Evolutionary conservation across 2,329 filamentous ascomycete genomes (phyloP).

Genomic region (Penicillium sp.): DNA sequence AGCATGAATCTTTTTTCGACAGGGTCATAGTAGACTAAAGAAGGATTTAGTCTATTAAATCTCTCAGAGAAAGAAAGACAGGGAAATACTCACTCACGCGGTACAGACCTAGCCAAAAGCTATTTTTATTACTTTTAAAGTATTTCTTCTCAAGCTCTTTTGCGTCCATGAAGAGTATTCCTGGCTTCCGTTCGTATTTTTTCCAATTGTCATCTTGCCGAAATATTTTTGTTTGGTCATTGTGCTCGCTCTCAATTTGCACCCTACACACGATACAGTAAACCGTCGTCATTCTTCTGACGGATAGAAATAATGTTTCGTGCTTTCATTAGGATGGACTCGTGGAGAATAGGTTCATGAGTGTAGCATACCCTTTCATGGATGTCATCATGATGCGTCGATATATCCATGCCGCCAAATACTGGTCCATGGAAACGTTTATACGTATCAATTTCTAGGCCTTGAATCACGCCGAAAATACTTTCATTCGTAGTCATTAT

Average conservation of each 20-base stretch:
- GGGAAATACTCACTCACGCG: neutral
- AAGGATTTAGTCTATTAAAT: neutral
- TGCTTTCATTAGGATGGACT: neutral
- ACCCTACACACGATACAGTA: neutral
- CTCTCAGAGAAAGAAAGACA: neutral
- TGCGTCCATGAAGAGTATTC: neutral
- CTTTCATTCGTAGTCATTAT: too few relatives aligned
- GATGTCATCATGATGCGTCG: conserved; percentile 4
- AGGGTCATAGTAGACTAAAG: neutral
- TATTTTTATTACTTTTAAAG: neutral
- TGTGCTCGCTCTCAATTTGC: neutral
- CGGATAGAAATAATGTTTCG: neutral
- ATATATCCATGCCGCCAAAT: neutral
- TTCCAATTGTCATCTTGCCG: neutral
- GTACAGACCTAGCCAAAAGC: neutral
- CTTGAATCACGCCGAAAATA: too few relatives aligned
- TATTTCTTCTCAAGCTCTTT: neutral
- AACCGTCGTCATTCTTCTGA: neutral
- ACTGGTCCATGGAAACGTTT: neutral
- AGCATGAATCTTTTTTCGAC: neutral
- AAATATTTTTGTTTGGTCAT: neutral
- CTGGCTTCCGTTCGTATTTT: neutral
- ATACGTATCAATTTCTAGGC: too few relatives aligned
- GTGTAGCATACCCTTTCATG: conserved; percentile 1
- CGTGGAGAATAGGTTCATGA: neutral